Percentiles rank a stretch among this genome's conserved stretches.
These are phyloP conservation scores for Fusarium sp. DNA, from an alignment of 2,329 filamentous ascomycete genomes.

Conservation along the genomic window DNA sequence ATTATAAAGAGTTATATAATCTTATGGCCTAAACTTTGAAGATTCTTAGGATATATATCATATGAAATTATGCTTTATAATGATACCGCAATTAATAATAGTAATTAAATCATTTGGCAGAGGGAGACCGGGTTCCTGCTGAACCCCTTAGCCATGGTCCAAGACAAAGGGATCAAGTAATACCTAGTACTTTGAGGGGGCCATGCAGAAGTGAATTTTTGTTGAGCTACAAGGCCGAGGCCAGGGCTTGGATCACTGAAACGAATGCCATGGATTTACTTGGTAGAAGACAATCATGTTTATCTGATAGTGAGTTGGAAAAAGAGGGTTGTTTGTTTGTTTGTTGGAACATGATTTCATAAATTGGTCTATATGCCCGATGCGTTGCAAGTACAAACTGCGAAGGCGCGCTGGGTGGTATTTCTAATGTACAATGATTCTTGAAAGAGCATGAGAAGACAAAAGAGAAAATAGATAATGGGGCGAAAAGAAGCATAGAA, in stretches of 20 bases:
- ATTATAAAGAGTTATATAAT: too few species aligned
- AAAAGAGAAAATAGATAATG: conserved; percentile 1
- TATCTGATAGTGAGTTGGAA: neutral
- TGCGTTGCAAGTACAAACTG: conserved; percentile 22
- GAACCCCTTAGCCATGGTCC: too few species aligned
- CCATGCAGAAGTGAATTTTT: neutral
- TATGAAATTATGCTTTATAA: too few species aligned
- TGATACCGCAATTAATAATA: too few species aligned
- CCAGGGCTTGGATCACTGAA: too few species aligned
- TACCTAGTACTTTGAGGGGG: neutral
- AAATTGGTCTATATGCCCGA: conserved; percentile 38
- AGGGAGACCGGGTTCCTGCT: too few species aligned
- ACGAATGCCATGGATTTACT: neutral
- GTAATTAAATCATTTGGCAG: too few species aligned
- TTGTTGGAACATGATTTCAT: conserved; percentile 8
- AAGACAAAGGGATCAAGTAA: neutral
- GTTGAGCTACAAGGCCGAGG: neutral
- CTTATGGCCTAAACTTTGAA: too few species aligned
- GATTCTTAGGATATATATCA: too few species aligned
- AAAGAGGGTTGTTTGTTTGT: neutral
- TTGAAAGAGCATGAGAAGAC: neutral
- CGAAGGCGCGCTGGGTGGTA: conserved; percentile 39
- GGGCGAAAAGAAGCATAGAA: neutral
- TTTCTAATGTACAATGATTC: conserved; percentile 39
- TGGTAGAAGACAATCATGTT: neutral